Evolutionary conservation across 2,329 filamentous ascomycete genomes (phyloP).

Genomic region (Verticillium tricorpus): DNA sequence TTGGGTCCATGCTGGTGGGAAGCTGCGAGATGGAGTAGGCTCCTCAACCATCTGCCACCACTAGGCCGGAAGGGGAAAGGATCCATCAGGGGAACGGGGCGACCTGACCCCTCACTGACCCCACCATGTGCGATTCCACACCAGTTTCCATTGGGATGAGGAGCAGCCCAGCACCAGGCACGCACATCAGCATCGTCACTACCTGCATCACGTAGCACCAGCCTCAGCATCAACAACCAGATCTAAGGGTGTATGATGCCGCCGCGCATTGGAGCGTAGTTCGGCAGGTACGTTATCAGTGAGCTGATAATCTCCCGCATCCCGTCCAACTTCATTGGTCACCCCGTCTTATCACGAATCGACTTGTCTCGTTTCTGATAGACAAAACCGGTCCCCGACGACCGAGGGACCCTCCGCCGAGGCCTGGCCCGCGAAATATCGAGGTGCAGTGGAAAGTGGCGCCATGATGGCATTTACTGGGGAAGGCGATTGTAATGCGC

Average conservation of each 20-base stretch:
- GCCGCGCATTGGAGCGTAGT: background rate
- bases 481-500: background rate
- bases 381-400: slow-evolving; percentile 3
- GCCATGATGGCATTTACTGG: slow-evolving; percentile 6
- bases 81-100: slow-evolving; percentile 3
- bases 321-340: background rate
- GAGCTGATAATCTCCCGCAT: background rate
- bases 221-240: background rate
- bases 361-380: background rate
- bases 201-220: background rate
- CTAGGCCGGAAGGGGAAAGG: slow-evolving; percentile 25
- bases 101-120: background rate
- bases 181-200: background rate
- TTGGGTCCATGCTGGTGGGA: slow-evolving; percentile 12
- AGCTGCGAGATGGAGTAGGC: slow-evolving; percentile 12
- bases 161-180: background rate
- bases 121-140: background rate
- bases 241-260: background rate
- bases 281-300: background rate
- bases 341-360: background rate
- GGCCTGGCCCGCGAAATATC: background rate
- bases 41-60: slow-evolving; percentile 39
- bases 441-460: slow-evolving; percentile 6
- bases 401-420: background rate
- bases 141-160: background rate